Conservation (phyloP, 805 yeast genomes). For the Candida mattraensis region DNA sequence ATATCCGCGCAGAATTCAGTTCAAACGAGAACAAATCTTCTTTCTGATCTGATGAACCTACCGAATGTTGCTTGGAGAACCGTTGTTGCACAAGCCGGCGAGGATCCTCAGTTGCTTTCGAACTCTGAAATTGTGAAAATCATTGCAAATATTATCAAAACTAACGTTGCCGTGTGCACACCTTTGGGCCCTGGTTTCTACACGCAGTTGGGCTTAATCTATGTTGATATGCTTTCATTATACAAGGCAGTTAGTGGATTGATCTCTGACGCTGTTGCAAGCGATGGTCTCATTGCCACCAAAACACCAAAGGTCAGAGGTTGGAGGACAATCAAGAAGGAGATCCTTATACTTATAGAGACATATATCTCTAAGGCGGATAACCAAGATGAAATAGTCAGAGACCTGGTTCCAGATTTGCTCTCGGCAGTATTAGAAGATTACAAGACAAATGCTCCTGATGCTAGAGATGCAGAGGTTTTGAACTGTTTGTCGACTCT, state of each 20-base stretch:
- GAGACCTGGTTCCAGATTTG: constrained; percentile 78
- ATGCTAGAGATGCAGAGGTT: constrained; percentile 97
- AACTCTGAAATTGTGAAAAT: constrained; percentile 85
- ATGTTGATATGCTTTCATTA: constrained; percentile 83
- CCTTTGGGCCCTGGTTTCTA: constrained; percentile 91
- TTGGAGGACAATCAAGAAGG: constrained; percentile 93
- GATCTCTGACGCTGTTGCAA: constrained; percentile 77
- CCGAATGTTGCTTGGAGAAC: constrained; percentile 96
- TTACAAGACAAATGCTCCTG: constrained; percentile 84
- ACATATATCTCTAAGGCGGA: constrained; percentile 86
- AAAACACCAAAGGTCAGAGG: constrained; percentile 95
- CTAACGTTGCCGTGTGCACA: constrained; percentile 94
- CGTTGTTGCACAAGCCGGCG: constrained; percentile 80
- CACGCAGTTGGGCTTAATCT: constrained; percentile 83
- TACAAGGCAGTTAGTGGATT: constrained; percentile 85
- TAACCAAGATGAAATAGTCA: constrained; percentile 78
- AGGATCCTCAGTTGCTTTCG: constrained; percentile 75
- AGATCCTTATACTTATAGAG: constrained; percentile 83
- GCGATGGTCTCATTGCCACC: constrained; percentile 84
- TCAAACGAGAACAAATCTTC: constrained; percentile 66
- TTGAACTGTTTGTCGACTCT: constrained; percentile 91
- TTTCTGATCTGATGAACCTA: constrained; percentile 78
- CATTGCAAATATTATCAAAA: constrained; percentile 89
- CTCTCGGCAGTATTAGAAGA: constrained; percentile 86
- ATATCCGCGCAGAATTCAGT: constrained; percentile 80